phyloP scores from a whole-genome alignment of 306 rosid genomes.

The Trifolium repens region DNA sequence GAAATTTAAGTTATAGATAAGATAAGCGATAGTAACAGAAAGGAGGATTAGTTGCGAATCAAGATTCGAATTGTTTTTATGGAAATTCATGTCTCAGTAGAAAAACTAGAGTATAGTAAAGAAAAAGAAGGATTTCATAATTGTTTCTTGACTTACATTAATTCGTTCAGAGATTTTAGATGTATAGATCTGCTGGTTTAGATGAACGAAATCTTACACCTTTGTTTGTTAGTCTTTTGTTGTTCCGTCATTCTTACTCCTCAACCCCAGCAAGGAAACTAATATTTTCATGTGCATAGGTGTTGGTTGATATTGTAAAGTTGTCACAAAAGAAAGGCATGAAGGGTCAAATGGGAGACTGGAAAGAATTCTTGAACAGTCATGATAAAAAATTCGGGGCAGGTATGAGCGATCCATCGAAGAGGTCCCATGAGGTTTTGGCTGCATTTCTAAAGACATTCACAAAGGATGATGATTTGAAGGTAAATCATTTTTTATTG shows the following conservation, averaged over 20 bases:
- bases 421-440: no score
- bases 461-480: no score
- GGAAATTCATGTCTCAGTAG: not conserved
- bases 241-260: not conserved
- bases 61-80: not conserved
- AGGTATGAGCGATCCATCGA: no score
- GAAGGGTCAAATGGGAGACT: slow-evolving; percentile 69
- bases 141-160: not conserved
- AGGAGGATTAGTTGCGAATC: not conserved
- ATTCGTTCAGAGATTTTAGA: slow-evolving; percentile 10
- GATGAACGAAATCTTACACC: not conserved
- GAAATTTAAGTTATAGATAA: not conserved
- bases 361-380: no score
- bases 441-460: no score
- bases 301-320: slow-evolving; percentile 75
- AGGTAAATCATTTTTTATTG: no score
- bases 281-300: slow-evolving; percentile 49
- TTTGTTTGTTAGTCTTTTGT: slow-evolving; percentile 4
- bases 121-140: not conserved
- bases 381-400: no score
- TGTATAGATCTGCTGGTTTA: not conserved
- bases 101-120: not conserved
- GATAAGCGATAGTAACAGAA: no score
- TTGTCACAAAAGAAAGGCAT: slow-evolving; percentile 70
- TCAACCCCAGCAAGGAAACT: no score